Evolutionary conservation across 164 flowering plant species (phyloP).

Genomic region (Sextonia rubra): DNA sequence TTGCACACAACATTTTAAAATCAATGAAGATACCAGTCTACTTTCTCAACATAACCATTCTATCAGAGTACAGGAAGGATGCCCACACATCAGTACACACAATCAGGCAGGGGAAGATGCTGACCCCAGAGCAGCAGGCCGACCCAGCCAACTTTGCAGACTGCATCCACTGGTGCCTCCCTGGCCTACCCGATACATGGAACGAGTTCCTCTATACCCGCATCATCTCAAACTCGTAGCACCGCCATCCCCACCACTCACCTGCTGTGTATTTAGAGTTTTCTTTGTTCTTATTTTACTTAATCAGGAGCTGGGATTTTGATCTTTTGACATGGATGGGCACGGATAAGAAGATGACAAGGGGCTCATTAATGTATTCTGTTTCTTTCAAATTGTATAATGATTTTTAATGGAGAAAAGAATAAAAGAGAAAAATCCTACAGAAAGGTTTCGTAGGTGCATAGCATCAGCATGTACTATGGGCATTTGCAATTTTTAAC

Average conservation of each 20-base stretch:
- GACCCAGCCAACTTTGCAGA: conserved; percentile 67
- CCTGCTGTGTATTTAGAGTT: neutral
- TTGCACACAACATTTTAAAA: conserved; percentile 48
- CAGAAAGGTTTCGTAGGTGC: too few species aligned
- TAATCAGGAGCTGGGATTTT: neutral
- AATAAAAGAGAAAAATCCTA: neutral
- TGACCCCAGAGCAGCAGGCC: conserved; percentile 58
- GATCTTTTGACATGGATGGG: neutral
- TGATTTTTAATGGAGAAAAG: neutral
- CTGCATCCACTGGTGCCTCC: conserved; percentile 94
- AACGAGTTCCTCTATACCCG: conserved; percentile 76
- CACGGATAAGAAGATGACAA: too few species aligned
- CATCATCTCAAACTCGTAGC: conserved; percentile 35
- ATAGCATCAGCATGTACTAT: too few species aligned
- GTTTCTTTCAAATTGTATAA: neutral
- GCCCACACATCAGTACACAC: conserved; percentile 83
- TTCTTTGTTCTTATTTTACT: neutral
- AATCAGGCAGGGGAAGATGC: conserved; percentile 63
- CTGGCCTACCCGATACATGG: conserved; percentile 95
- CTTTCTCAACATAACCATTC: conserved; percentile 69
- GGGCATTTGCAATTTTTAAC: too few species aligned
- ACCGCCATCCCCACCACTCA: neutral
- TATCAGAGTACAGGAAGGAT: conserved; percentile 82
- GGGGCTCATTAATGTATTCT: neutral
- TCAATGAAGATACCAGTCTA: conserved; percentile 57